A percentile compares a stretch with the other conserved stretches of the same genome.
Evolutionary conservation across 352 stramenopile genomes (phyloP).

Genomic region (Blastocystis sp.): DNA sequence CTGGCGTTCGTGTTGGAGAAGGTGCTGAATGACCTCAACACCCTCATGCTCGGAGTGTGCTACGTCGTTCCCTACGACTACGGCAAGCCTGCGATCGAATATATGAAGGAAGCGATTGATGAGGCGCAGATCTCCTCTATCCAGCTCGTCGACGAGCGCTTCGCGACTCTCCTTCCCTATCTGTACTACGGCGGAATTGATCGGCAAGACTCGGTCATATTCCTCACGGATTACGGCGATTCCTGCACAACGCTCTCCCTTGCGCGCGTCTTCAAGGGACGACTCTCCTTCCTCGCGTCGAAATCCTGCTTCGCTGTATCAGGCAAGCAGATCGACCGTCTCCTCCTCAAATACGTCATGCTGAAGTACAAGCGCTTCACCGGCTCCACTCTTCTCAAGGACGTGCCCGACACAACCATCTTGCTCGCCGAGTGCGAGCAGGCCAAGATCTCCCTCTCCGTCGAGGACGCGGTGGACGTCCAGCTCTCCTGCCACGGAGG

Average conservation of each 20-base stretch:
- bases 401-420: background rate
- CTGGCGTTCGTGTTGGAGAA: conserved; percentile 13
- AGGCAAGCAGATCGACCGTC: background rate
- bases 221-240: conserved; percentile 40
- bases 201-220: conserved; percentile 10
- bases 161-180: conserved; percentile 30
- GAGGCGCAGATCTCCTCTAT: conserved; percentile 23
- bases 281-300: background rate
- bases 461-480: background rate
- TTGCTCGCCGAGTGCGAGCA: conserved; percentile 30
- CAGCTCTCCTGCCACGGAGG: background rate
- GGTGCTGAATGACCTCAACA: conserved; percentile 23
- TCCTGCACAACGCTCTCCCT: conserved; percentile 9
- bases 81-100: background rate
- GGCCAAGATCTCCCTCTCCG: conserved; percentile 10
- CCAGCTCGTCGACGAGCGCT: conserved; percentile 37
- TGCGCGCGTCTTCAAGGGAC: conserved; percentile 32
- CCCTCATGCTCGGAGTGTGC: background rate
- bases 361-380: conserved; percentile 10
- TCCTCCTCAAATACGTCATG: conserved; percentile 29
- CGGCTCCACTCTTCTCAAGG: background rate
- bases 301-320: background rate
- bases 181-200: conserved; percentile 54
- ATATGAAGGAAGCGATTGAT: background rate
- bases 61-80: conserved; percentile 43